A percentile compares a stretch with the other conserved stretches of the same genome.
Conservation (phyloP, 768 basidiomycete genomes). For the Hypholoma sublateritium region DNA sequence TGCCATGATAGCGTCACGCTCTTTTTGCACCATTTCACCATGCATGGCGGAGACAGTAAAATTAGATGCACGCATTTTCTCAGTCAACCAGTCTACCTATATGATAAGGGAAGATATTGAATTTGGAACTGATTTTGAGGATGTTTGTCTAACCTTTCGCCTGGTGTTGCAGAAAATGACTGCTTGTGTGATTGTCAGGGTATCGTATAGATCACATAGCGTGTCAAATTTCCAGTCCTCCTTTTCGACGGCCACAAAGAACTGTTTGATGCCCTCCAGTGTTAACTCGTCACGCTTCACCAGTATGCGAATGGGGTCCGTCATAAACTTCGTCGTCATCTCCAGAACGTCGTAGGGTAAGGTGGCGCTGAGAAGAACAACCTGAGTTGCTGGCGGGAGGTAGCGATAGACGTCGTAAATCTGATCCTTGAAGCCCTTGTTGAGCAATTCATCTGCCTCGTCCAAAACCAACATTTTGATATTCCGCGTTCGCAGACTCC, state of each 20-base stretch:
- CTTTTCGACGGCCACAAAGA: slow-evolving; percentile 98
- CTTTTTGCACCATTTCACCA: slow-evolving; percentile 95
- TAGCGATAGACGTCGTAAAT: slow-evolving; percentile 99
- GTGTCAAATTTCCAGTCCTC: slow-evolving; percentile 99
- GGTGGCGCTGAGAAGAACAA: slow-evolving; percentile 94
- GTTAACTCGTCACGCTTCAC: slow-evolving; percentile 99
- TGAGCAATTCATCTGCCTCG: slow-evolving; percentile 94
- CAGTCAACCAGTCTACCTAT: slow-evolving; percentile 96
- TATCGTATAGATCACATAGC: slow-evolving; percentile 95
- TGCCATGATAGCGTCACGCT: slow-evolving; percentile 94
- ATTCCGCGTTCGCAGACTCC: slow-evolving; percentile 90
- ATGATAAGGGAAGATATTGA: slow-evolving; percentile 2
- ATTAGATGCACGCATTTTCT: slow-evolving; percentile 98
- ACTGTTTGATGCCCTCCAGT: slow-evolving; percentile 93
- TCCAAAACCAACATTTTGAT: slow-evolving; percentile 98
- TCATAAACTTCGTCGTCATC: slow-evolving; percentile 99
- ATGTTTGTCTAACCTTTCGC: slow-evolving; percentile 67
- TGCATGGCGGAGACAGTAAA: slow-evolving; percentile 98
- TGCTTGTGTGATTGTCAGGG: slow-evolving; percentile 97
- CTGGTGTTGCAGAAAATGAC: slow-evolving; percentile 99
- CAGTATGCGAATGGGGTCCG: slow-evolving; percentile 95
- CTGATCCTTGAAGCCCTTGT: slow-evolving; percentile 99
- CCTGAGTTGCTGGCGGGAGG: slow-evolving; percentile 95
- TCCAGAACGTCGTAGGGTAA: slow-evolving; percentile 96
- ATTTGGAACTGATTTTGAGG: not conserved